Conservation (phyloP, 2,329 filamentous ascomycete species). For the Pestalotiopsis sp. region DNA sequence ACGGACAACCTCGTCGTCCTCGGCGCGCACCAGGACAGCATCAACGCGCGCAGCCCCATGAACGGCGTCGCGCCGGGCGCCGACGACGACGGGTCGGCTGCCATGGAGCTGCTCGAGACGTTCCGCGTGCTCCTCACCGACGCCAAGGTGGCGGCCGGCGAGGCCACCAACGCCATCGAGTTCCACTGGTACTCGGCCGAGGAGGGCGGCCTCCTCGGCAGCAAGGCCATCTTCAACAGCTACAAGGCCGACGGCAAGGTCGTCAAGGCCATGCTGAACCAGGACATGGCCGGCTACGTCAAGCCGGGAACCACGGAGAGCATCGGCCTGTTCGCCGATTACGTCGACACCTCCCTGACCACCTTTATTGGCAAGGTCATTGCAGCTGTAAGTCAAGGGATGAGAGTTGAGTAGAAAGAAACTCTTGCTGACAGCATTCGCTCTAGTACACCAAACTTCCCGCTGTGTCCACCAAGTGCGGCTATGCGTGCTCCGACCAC, state of each 20-base stretch:
- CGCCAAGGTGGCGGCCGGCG: constrained; percentile 61
- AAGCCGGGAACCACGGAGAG: constrained; percentile 27
- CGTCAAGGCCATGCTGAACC: constrained; percentile 45
- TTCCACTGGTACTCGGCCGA: constrained; percentile 89
- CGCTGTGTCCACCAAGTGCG: constrained; percentile 50
- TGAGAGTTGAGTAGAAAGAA: neutral
- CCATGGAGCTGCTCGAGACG: constrained; percentile 79
- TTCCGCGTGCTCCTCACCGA: constrained; percentile 71
- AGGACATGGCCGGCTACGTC: constrained; percentile 46
- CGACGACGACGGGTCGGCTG: constrained; percentile 77
- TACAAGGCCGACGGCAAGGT: constrained; percentile 35
- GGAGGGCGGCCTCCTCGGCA: constrained; percentile 78
- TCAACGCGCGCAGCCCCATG: constrained; percentile 74
- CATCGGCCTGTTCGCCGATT: constrained; percentile 44
- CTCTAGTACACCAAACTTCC: constrained; percentile 39
- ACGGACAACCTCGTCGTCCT: constrained; percentile 75
- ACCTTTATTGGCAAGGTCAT: constrained; percentile 41
- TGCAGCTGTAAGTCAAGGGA: constrained; percentile 21
- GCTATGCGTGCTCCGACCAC: constrained; percentile 68
- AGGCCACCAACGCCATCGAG: constrained; percentile 73
- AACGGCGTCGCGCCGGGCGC: constrained; percentile 72
- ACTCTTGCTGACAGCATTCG: neutral
- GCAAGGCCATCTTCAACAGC: constrained; percentile 52
- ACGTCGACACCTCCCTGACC: constrained; percentile 36
- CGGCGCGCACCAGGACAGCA: constrained; percentile 79